Base-by-base conservation (phyloP, 2,329 filamentous ascomycete species). In the Colletotrichum scovillei region DNA sequence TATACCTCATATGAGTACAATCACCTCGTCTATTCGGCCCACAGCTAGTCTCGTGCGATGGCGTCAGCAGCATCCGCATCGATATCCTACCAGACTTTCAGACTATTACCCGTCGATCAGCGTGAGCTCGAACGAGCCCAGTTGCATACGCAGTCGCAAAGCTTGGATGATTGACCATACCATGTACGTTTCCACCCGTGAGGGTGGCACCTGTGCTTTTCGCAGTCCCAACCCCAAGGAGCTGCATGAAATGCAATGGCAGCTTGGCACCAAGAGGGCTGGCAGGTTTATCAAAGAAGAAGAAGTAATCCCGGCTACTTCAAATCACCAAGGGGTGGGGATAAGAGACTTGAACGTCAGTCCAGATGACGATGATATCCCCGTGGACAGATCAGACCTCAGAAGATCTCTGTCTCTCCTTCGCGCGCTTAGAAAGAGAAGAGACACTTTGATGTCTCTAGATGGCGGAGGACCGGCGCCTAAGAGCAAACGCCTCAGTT, bases 1-100 rank as follows among this genome's bases (percentile, higher is more conserved):
- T 69, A 80, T 85, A n/a, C 85, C 85, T 14, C 85, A 86, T 75
- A 83, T 86, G 76, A 85, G 81, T 7, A 86, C 85, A 5, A 83
- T 86, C 56, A 84, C 84, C 35, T 80, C 83, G 4, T 79, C 79
- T 4, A 84, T 86, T 69, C 78, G 81, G 24, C 84, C 84, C 3
- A 86, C 85, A 1, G 74, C 79, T 19, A 78, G 63, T 28, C 79
- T 86, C 4, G 72, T 79, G 9, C 75, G 76, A 28, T 86, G 84
- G 83, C 80, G 84, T 62, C 76, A 76, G 35, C 76, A 78, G 14
- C 83, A 85, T 57, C 72, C 82, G 30, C 78, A 81, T 26, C 79
- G 84, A 35, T 86, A 86, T 72, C 78, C 76, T 16, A 85, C 81
- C 22, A 81, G 82, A 5, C 80, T 86, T 19, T 86, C 84, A 2